These are phyloP conservation scores for Mycena haematopus DNA, from an alignment of 768 basidiomycete species.

Conservation along the genomic window DNA sequence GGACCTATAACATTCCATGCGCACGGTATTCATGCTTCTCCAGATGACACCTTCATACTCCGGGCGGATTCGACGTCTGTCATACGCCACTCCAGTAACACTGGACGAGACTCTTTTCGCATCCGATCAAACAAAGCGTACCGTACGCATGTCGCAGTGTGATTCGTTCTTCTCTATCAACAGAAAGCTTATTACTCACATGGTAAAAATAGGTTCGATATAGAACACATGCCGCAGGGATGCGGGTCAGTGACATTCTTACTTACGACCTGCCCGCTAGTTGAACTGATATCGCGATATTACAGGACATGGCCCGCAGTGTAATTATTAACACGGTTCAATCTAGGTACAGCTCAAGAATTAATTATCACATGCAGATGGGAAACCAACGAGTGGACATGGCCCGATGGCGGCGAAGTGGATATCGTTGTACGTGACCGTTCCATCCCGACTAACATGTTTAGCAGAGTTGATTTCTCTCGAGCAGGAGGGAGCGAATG, in stretches of 20 bases:
- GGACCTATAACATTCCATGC: too few species aligned
- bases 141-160: too few species aligned
- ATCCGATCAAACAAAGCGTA: too few species aligned
- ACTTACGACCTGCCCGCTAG: not conserved
- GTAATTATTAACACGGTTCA: slow-evolving; percentile 31
- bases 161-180: too few species aligned
- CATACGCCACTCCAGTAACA: too few species aligned
- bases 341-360: not conserved
- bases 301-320: slow-evolving; percentile 48
- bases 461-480: slow-evolving; percentile 18
- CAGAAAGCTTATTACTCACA: too few species aligned
- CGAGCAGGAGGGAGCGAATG: slow-evolving; percentile 50
- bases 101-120: too few species aligned
- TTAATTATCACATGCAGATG: slow-evolving; percentile 39
- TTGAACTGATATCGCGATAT: slow-evolving; percentile 2
- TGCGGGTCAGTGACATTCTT: slow-evolving; percentile 44
- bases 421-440: slow-evolving; percentile 39
- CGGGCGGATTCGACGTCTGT: too few species aligned
- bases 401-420: slow-evolving; percentile 54
- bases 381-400: slow-evolving; percentile 54
- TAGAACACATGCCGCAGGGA: slow-evolving; percentile 62
- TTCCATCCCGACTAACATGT: too few species aligned
- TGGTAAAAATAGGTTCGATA: slow-evolving; percentile 44
- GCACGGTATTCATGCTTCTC: too few species aligned
- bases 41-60: too few species aligned